These are phyloP conservation scores for Trichoderma oligosporum DNA, from an alignment of 2,329 filamentous ascomycete genomes.

Conservation along the genomic window DNA sequence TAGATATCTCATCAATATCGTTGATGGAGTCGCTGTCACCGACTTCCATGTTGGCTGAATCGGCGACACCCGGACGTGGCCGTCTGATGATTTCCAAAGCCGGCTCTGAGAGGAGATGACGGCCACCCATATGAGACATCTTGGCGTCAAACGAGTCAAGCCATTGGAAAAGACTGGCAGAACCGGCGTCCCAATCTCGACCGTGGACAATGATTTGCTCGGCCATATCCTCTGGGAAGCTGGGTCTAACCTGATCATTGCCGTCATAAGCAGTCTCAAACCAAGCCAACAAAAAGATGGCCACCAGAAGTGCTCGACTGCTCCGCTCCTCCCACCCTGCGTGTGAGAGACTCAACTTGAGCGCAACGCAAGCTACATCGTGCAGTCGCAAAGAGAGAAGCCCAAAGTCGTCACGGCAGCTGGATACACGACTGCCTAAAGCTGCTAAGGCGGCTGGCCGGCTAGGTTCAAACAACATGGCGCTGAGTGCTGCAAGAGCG, in stretches of 20 bases:
- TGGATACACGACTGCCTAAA: background rate
- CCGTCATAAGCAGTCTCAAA: conserved; percentile 1
- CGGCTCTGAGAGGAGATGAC: background rate
- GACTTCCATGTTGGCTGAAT: background rate
- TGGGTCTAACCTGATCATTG: background rate
- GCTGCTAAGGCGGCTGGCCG: background rate
- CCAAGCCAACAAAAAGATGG: background rate
- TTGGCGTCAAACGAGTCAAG: conserved; percentile 7
- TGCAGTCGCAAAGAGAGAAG: background rate
- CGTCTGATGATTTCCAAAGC: background rate
- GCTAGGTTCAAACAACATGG: conserved; percentile 1
- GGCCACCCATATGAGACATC: conserved; percentile 4
- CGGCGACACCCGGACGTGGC: background rate
- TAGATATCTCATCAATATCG: background rate
- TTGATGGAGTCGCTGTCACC: background rate
- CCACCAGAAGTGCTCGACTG: background rate
- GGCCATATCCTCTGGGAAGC: background rate
- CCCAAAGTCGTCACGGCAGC: conserved; percentile 1
- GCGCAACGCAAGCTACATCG: background rate
- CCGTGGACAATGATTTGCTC: background rate
- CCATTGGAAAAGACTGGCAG: conserved; percentile 1
- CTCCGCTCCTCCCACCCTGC: conserved; percentile 3
- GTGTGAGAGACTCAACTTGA: background rate
- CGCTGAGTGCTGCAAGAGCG: conserved; percentile 4
- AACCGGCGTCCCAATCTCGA: background rate